Percentiles rank a stretch among this genome's conserved stretches.
Evolutionary conservation across 2,329 filamentous ascomycete genomes (phyloP).

Genomic region (Sphaerulina musiva): DNA sequence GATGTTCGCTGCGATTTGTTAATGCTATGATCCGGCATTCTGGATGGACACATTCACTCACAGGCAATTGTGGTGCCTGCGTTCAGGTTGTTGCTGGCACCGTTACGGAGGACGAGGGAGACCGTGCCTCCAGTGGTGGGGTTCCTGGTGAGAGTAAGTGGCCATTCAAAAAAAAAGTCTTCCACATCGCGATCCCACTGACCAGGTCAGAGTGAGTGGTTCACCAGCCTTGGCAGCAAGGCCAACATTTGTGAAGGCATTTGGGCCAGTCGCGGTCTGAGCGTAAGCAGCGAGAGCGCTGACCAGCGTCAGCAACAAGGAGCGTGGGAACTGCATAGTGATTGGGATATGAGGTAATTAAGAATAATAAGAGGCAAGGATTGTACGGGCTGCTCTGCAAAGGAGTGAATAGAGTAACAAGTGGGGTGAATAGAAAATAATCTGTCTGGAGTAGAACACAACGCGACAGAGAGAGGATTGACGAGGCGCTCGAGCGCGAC

Average conservation of each 20-base stretch:
- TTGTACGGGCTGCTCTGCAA: background rate
- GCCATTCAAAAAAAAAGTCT: background rate
- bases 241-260: slow-evolving; percentile 43
- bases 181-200: background rate
- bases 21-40: background rate
- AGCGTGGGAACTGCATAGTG: slow-evolving; percentile 40
- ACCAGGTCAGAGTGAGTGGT: slow-evolving; percentile 45
- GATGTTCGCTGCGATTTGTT: slow-evolving; percentile 33
- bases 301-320: slow-evolving; percentile 41
- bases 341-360: background rate
- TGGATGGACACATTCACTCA: background rate
- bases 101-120: slow-evolving; percentile 43
- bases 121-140: slow-evolving; percentile 47
- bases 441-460: slow-evolving; percentile 1
- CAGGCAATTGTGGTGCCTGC: slow-evolving; percentile 27
- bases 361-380: slow-evolving; percentile 1
- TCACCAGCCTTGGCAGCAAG: slow-evolving; percentile 44
- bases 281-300: slow-evolving; percentile 39
- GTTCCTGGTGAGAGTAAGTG: slow-evolving; percentile 17
- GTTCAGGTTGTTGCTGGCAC: slow-evolving; percentile 36
- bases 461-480: slow-evolving; percentile 7
- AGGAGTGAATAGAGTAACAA: slow-evolving; percentile 1
- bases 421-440: background rate
- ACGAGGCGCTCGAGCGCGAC: slow-evolving; percentile 4
- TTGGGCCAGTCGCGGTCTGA: slow-evolving; percentile 29